Evolutionary conservation across 140 eudicot genomes (phyloP).

Genomic region (Ambrosia hybrid): DNA sequence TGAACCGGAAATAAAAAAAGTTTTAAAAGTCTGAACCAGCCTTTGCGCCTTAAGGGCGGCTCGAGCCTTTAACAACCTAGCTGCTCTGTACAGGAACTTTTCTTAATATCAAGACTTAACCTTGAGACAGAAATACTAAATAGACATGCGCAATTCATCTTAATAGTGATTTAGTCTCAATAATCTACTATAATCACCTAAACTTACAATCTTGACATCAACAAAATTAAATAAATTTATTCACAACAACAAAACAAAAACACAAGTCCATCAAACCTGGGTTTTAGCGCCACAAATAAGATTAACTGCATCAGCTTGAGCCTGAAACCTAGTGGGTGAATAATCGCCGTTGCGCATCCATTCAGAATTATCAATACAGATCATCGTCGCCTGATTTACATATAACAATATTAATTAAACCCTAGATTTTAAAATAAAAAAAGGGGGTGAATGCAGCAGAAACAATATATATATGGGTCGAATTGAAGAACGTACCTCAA

Average conservation of each 20-base stretch:
- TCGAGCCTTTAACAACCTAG: no score
- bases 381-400: constrained; percentile 82
- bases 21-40: no score
- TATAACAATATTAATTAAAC: constrained; percentile 14
- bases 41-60: no score
- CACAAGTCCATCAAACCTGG: constrained; percentile 42
- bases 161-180: no score
- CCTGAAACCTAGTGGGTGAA: constrained; percentile 82
- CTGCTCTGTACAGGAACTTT: no score
- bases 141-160: no score
- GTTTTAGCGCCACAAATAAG: constrained; percentile 93
- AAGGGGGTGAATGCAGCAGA: background rate
- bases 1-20: no score
- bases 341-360: constrained; percentile 99
- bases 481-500: constrained; percentile 37
- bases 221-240: no score
- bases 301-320: constrained; percentile 97
- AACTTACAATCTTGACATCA: background rate
- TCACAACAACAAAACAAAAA: background rate
- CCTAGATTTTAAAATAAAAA: constrained; percentile 30
- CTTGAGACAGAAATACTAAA: no score
- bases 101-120: no score
- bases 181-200: background rate
- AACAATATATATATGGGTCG: background rate
- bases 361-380: constrained; percentile 94